phyloP scores from a whole-genome alignment of 2,329 filamentous ascomycete species.

The Beauveria varroae region DNA sequence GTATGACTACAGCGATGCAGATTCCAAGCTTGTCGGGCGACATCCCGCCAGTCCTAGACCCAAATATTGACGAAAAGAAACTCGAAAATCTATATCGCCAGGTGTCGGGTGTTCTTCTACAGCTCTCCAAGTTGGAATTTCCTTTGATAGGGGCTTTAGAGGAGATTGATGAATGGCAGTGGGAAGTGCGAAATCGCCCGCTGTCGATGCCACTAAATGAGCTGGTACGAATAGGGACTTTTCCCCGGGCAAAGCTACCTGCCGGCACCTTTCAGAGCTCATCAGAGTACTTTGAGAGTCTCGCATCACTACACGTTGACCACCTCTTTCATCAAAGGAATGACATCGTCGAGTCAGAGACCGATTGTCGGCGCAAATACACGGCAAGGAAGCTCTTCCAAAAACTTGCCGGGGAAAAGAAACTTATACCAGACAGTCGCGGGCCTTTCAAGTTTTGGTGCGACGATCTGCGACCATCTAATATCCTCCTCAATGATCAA shows the following conservation, averaged over 20 bases:
- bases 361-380: background rate
- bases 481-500: background rate
- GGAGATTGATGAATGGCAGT: background rate
- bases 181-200: background rate
- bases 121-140: background rate
- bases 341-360: background rate
- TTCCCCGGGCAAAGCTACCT: background rate
- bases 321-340: background rate
- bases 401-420: background rate
- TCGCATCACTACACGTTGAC: background rate
- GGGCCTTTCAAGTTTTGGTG: background rate
- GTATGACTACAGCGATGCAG: slow-evolving; percentile 10
- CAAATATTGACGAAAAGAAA: slow-evolving; percentile 7
- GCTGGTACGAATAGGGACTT: background rate
- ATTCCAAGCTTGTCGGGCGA: background rate
- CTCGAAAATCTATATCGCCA: slow-evolving; percentile 11
- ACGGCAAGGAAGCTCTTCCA: background rate
- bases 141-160: background rate
- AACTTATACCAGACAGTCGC: background rate
- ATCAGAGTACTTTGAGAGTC: background rate
- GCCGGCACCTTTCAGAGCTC: background rate
- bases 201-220: background rate
- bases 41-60: background rate
- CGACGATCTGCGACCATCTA: background rate
- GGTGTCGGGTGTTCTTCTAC: slow-evolving; percentile 1